Conservation (phyloP, 2,329 filamentous ascomycete genomes). For the Cladorrhinum sp. region DNA sequence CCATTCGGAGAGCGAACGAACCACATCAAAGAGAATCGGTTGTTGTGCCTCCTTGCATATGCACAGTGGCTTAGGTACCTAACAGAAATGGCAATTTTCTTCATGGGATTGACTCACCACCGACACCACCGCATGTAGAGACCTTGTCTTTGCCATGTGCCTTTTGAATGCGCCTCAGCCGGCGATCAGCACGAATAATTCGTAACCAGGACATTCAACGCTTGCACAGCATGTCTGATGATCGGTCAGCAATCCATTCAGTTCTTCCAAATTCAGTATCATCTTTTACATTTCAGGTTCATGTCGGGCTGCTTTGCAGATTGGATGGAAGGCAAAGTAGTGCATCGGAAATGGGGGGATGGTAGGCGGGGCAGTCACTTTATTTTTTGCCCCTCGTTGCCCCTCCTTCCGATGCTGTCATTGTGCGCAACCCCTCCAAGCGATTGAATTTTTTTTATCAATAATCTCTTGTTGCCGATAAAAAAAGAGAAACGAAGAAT, state of each 20-base stretch:
- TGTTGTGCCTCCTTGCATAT: not conserved
- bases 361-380: not conserved
- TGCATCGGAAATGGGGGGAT: not conserved
- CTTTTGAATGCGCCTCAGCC: not conserved
- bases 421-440: slow-evolving; percentile 1
- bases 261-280: not conserved
- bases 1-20: not conserved
- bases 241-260: not conserved
- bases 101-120: not conserved
- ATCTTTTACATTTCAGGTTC: not conserved
- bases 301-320: not conserved
- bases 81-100: not conserved
- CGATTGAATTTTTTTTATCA: not conserved
- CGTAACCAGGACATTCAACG: too few species aligned
- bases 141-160: not conserved
- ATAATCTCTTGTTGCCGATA: not conserved
- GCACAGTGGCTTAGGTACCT: not conserved
- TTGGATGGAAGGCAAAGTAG: not conserved
- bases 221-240: not conserved
- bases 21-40: not conserved
- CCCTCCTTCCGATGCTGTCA: slow-evolving; percentile 9
- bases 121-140: not conserved
- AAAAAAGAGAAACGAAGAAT: not conserved
- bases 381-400: slow-evolving; percentile 2
- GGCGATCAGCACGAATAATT: not conserved